A percentile compares a stretch with the other conserved stretches of the same genome.
Conservation (phyloP, 1,139 yeast species). For the Diutina sp. region DNA sequence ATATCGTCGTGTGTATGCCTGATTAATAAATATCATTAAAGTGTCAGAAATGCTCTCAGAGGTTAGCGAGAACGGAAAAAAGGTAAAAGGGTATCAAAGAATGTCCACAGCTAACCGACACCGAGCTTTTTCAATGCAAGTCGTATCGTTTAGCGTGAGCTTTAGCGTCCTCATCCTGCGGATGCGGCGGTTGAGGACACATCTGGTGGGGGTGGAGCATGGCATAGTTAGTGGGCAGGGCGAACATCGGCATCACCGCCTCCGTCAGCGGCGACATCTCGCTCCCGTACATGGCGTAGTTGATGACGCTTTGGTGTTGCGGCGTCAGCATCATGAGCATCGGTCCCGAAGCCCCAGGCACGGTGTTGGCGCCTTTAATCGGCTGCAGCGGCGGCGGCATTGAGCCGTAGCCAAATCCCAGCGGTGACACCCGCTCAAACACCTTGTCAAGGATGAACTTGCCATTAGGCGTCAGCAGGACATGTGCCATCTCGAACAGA, state of each 20-base stretch:
- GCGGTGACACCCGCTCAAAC: constrained; percentile 29
- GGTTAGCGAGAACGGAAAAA: neutral
- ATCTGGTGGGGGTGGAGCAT: neutral
- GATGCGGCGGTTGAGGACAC: neutral
- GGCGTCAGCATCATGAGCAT: constrained; percentile 2
- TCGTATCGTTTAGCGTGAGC: neutral
- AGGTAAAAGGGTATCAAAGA: neutral
- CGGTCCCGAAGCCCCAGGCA: neutral
- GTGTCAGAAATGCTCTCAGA: neutral
- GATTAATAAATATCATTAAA: neutral
- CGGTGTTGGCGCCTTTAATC: neutral
- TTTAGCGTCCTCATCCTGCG: neutral
- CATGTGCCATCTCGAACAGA: constrained; percentile 22
- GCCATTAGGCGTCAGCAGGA: constrained; percentile 30
- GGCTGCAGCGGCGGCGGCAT: constrained; percentile 1
- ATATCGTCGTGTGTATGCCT: neutral
- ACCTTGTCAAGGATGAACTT: constrained; percentile 27
- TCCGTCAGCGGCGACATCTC: neutral
- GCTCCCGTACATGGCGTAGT: neutral
- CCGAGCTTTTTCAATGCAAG: neutral
- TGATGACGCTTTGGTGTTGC: neutral
- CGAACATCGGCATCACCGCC: neutral
- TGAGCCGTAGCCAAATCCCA: constrained; percentile 4
- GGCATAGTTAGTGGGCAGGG: neutral
- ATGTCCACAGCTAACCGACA: neutral